Percentiles rank a stretch among this genome's conserved stretches.
phyloP scores from a whole-genome alignment of 495 filamentous ascomycete species.

The Penicillium longicatenatum region DNA sequence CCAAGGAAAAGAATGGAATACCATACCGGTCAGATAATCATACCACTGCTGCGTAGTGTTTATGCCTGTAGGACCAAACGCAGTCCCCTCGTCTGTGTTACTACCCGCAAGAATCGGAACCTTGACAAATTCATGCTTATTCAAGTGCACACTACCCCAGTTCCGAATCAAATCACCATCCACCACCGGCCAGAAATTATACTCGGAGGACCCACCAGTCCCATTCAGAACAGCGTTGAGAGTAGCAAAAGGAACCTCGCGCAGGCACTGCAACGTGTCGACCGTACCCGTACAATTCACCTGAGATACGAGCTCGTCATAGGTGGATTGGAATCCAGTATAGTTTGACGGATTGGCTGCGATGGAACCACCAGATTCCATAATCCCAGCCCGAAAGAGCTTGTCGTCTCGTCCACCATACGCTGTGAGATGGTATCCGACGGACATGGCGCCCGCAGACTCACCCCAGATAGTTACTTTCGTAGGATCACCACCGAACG shows the following conservation, averaged over 20 bases:
- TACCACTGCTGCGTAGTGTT: slow-evolving; percentile 50
- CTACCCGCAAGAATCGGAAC: slow-evolving; percentile 51
- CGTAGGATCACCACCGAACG: slow-evolving; percentile 57
- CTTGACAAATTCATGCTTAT: slow-evolving; percentile 43
- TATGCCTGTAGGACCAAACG: slow-evolving; percentile 45
- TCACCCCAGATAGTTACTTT: slow-evolving; percentile 74
- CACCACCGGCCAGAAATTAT: slow-evolving; percentile 46
- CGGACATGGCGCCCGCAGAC: slow-evolving; percentile 55
- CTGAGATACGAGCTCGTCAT: slow-evolving; percentile 41
- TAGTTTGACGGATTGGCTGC: slow-evolving; percentile 31
- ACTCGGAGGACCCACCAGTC: slow-evolving; percentile 30
- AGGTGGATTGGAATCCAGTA: slow-evolving; percentile 38
- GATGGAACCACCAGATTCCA: slow-evolving; percentile 50
- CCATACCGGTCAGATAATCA: slow-evolving; percentile 42
- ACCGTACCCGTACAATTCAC: slow-evolving; percentile 37
- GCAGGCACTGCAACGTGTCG: slow-evolving; percentile 50
- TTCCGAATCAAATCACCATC: slow-evolving; percentile 53
- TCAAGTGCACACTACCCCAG: slow-evolving; percentile 37
- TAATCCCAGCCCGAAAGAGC: slow-evolving; percentile 48
- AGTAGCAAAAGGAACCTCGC: slow-evolving; percentile 43
- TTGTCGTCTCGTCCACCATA: slow-evolving; percentile 52
- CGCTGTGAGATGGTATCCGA: slow-evolving; percentile 53
- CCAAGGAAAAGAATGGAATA: background rate
- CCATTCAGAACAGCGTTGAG: slow-evolving; percentile 45
- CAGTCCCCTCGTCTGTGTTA: slow-evolving; percentile 53